Percentiles rank a stretch among this genome's conserved stretches.
Evolutionary conservation across 306 rosid genomes (phyloP).

Genomic region (Prunus mongolica): DNA sequence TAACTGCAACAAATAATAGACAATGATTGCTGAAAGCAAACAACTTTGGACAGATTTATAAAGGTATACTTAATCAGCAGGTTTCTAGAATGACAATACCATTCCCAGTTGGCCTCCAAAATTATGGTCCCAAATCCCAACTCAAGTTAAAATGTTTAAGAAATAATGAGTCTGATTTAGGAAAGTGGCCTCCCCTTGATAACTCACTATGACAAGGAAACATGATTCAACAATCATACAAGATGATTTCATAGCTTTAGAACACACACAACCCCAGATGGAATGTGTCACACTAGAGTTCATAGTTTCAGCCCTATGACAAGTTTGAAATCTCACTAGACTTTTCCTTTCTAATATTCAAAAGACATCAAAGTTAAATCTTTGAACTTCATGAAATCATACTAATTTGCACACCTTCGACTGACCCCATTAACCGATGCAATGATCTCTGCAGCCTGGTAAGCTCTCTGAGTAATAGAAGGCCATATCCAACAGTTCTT

Average conservation of each 20-base stretch:
- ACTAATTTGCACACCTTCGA: slow-evolving; percentile 51
- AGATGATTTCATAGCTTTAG: no score
- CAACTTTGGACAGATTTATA: not conserved
- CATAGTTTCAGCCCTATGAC: not conserved
- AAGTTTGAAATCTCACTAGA: not conserved
- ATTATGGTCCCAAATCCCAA: not conserved
- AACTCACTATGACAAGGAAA: not conserved
- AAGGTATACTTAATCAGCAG: not conserved
- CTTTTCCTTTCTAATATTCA: no score
- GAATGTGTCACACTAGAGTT: not conserved
- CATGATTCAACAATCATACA: not conserved
- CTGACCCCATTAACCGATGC: slow-evolving; percentile 69
- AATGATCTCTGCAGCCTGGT: slow-evolving; percentile 88
- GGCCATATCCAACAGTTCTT: slow-evolving; percentile 94
- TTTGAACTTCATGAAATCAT: no score
- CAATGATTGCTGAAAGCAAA: slow-evolving; percentile 5
- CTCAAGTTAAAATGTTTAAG: not conserved
- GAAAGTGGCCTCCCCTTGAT: not conserved
- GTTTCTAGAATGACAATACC: not conserved
- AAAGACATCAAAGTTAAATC: no score
- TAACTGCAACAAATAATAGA: slow-evolving; percentile 48
- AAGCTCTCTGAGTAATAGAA: slow-evolving; percentile 95
- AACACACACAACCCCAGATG: no score
- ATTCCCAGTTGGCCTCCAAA: slow-evolving; percentile 1
- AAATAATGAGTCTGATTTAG: not conserved